Evolutionary conservation across 208 protist species (phyloP).

Genomic region (Trypanosoma brucei): DNA sequence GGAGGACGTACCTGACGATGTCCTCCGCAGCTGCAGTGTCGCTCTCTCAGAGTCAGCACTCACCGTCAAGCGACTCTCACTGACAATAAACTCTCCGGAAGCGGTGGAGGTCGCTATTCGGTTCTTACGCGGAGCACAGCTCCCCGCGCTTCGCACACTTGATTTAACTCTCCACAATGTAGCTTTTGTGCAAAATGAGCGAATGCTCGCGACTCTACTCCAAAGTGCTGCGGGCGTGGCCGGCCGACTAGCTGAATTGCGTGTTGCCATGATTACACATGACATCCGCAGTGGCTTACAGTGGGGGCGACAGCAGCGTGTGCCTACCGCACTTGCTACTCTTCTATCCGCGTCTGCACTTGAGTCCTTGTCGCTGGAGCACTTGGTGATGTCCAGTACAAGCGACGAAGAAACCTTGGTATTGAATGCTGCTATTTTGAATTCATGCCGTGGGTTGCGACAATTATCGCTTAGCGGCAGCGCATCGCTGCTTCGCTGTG

Average conservation of each 20-base stretch:
- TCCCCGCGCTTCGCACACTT: slow-evolving; percentile 18
- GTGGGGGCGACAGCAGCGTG: slow-evolving; percentile 11
- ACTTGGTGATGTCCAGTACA: slow-evolving; percentile 28
- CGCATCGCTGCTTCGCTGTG: slow-evolving; percentile 18
- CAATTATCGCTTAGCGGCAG: slow-evolving; percentile 39
- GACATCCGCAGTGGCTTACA: slow-evolving; percentile 4
- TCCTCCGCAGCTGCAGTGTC: slow-evolving; percentile 16
- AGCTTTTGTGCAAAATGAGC: slow-evolving; percentile 12
- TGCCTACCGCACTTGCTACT: slow-evolving; percentile 22
- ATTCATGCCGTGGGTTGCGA: slow-evolving; percentile 18
- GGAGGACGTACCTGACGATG: neutral
- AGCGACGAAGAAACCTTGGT: slow-evolving; percentile 17
- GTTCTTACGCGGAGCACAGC: slow-evolving; percentile 3
- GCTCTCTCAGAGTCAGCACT: slow-evolving; percentile 17
- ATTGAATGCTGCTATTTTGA: slow-evolving; percentile 23
- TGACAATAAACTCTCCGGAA: slow-evolving; percentile 14
- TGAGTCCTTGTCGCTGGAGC: slow-evolving; percentile 21
- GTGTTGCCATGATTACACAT: slow-evolving; percentile 27
- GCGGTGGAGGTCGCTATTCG: slow-evolving; percentile 7
- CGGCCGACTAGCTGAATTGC: slow-evolving; percentile 7
- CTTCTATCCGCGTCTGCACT: slow-evolving; percentile 26
- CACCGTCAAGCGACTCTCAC: slow-evolving; percentile 2
- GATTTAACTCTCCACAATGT: slow-evolving; percentile 29
- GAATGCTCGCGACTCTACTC: slow-evolving; percentile 4
- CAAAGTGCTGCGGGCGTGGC: neutral